Evolutionary conservation across 306 rosid species (phyloP), one percentile per base, ranked within the genome.

Genomic region (Arachis stenosperma): DNA sequence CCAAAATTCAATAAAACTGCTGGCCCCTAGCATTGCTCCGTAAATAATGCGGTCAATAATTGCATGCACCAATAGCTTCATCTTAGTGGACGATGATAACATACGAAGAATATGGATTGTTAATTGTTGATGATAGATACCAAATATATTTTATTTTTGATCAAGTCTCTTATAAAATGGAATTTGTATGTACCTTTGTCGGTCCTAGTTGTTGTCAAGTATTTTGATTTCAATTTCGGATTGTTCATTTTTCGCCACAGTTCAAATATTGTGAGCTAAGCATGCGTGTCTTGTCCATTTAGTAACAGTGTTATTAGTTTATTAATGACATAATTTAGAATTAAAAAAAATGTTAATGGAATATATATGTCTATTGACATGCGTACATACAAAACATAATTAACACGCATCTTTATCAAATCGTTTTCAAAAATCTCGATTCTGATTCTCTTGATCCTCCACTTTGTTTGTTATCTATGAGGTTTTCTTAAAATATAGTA

Each of bases 251-350:
- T 55, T 65, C 22, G 58, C 15, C 76, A 62, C 76, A 48, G 67
- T 75, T 83, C 79, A 80, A 76, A 54, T 51, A 58, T 51, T 78
- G 80, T 72, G 75, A 76, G 78, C 78, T 27, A n/a, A 83, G 71
- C 69, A 73, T 70, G 74, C 73, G 37, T 73, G 17, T 65, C 14
- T 72, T 62, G 79, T 72, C 77, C 74, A 76, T 67, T 79, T 56
- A 56, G 68, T 37, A 13, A 56, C 37, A 33, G 4, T 33, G 2
- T 33, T 33, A 33, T 33, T 61, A 60, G 46, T 75, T 52, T 70
- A 66, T 22, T 22, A 22, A 22, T 52, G 3, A 27, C 22, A 42
- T 1, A 51, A 61, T 51, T 61, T 71, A 9, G 46, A 71, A 65
- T 2, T 2, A 33, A 33, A 54, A 67, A 65, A 15, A 68, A 11